These are phyloP conservation scores for Candida coleopterorum DNA, from an alignment of 805 yeast species.

Conservation along the genomic window DNA sequence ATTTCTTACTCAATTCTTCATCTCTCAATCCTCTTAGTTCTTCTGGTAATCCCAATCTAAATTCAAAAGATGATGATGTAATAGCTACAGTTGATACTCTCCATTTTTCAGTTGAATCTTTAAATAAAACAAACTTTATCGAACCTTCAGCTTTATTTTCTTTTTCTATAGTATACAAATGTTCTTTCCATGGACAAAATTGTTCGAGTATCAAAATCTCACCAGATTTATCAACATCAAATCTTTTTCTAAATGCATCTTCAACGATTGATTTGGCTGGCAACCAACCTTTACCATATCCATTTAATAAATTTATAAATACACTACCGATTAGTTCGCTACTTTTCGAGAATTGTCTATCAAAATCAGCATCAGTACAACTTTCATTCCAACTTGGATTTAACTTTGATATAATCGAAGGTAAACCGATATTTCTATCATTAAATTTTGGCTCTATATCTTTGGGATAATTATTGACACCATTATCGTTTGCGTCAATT, in stretches of 20 bases:
- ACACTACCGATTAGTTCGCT: slow-evolving; percentile 79
- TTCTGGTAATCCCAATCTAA: slow-evolving; percentile 84
- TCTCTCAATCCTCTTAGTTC: slow-evolving; percentile 96
- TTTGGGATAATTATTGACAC: slow-evolving; percentile 64
- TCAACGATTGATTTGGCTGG: slow-evolving; percentile 81
- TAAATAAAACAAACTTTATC: slow-evolving; percentile 73
- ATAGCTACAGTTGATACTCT: slow-evolving; percentile 91
- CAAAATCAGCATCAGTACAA: slow-evolving; percentile 60
- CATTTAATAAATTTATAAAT: slow-evolving; percentile 60
- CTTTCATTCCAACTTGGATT: slow-evolving; percentile 85
- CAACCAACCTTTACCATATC: slow-evolving; percentile 81
- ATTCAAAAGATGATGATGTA: slow-evolving; percentile 71
- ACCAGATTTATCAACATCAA: slow-evolving; percentile 61
- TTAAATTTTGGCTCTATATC: slow-evolving; percentile 59
- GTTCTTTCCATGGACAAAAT: slow-evolving; percentile 95
- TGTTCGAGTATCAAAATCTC: slow-evolving; percentile 67
- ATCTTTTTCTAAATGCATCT: slow-evolving; percentile 61
- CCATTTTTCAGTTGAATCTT: slow-evolving; percentile 70
- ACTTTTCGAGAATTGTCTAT: slow-evolving; percentile 63
- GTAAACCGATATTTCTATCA: slow-evolving; percentile 70
- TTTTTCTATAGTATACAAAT: slow-evolving; percentile 68
- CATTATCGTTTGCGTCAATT: slow-evolving; percentile 94
- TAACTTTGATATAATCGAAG: slow-evolving; percentile 70
- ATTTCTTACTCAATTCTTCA: slow-evolving; percentile 62
- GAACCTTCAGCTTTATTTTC: slow-evolving; percentile 50